A percentile compares a stretch with the other conserved stretches of the same genome.
Conservation (phyloP, 2,329 filamentous ascomycete species). For the Xylariaceae sp. region DNA sequence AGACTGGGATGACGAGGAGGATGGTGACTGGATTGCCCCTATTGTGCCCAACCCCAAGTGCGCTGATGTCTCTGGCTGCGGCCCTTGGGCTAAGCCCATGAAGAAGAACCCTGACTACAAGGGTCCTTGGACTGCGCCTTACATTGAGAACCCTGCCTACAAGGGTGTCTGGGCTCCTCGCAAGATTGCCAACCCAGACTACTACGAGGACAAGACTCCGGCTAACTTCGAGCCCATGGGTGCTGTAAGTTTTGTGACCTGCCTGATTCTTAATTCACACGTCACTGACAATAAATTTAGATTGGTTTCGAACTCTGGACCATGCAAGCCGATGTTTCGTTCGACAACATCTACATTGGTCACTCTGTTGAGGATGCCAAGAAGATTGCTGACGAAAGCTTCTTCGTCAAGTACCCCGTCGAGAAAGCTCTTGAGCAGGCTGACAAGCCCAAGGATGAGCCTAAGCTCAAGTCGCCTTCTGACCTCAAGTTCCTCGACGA, state of each 20-base stretch:
- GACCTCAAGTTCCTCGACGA: constrained; percentile 88
- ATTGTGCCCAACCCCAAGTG: constrained; percentile 95
- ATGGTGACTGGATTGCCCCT: constrained; percentile 92
- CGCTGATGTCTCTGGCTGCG: constrained; percentile 85
- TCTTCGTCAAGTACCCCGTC: constrained; percentile 76
- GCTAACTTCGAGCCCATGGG: constrained; percentile 98
- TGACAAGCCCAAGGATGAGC: constrained; percentile 66
- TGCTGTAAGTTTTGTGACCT: constrained; percentile 61
- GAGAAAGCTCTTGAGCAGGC: constrained; percentile 78
- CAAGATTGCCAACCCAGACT: constrained; percentile 96
- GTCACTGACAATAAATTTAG: constrained; percentile 38
- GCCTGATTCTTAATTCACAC: neutral
- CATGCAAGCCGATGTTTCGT: constrained; percentile 98
- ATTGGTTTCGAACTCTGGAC: constrained; percentile 99
- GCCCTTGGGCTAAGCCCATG: constrained; percentile 84
- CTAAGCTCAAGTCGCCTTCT: constrained; percentile 61
- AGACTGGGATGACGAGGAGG: constrained; percentile 99
- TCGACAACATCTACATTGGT: constrained; percentile 99
- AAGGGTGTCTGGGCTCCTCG: constrained; percentile 91
- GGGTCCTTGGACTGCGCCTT: constrained; percentile 93
- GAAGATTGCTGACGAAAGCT: constrained; percentile 83
- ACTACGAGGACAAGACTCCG: constrained; percentile 94
- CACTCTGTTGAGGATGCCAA: constrained; percentile 91
- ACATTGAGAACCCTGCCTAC: constrained; percentile 96
- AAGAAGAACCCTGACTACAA: constrained; percentile 96